Evolutionary conservation across 2,329 filamentous ascomycete species (phyloP).

Genomic region (Colletotrichum neosansevieriae): DNA sequence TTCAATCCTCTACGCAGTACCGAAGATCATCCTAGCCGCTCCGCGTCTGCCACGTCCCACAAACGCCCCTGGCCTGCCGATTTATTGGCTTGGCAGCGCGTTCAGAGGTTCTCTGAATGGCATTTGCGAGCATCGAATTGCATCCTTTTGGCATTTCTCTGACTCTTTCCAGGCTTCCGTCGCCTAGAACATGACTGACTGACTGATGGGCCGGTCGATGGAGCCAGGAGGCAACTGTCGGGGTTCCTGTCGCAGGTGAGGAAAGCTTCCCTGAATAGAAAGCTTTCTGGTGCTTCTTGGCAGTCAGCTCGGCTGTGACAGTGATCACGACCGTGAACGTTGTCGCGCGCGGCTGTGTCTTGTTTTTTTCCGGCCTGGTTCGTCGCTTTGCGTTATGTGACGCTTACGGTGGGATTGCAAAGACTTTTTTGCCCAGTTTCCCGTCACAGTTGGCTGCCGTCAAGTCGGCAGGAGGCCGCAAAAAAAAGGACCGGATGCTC

Average conservation of each 20-base stretch:
- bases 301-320: constrained; percentile 9
- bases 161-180: neutral
- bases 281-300: constrained; percentile 9
- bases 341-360: constrained; percentile 7
- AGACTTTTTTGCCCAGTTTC: neutral
- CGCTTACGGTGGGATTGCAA: constrained; percentile 21
- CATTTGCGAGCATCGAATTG: neutral
- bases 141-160: neutral
- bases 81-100: constrained; percentile 37
- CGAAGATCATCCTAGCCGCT: constrained; percentile 23
- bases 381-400: constrained; percentile 10
- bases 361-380: neutral
- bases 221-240: neutral
- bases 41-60: constrained; percentile 36
- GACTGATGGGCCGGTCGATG: neutral
- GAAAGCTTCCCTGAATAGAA: neutral
- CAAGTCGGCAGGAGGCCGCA: neutral
- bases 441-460: neutral
- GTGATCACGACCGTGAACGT: neutral
- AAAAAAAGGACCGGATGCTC: constrained; percentile 12
- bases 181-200: neutral
- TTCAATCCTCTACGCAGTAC: constrained; percentile 23
- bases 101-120: constrained; percentile 2
- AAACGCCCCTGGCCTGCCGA: constrained; percentile 30
- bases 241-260: neutral